A percentile compares a stretch with the other conserved stretches of the same genome.
These are phyloP conservation scores for Trichoderma atroviride DNA, from an alignment of 2,329 filamentous ascomycete species.

Conservation along the genomic window DNA sequence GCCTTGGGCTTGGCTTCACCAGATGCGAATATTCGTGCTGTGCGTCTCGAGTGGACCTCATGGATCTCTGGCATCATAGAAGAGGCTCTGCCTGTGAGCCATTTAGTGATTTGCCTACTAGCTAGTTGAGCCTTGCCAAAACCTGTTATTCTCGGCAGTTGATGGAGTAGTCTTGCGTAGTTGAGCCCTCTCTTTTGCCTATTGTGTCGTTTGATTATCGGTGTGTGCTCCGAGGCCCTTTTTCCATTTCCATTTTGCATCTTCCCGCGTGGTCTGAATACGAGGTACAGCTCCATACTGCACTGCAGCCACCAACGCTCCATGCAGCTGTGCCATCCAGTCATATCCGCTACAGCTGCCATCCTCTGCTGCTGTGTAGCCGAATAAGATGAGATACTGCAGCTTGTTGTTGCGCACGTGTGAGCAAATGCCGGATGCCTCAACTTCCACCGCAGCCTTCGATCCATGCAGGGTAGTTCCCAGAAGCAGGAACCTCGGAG, in stretches of 20 bases:
- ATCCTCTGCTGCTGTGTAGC: not conserved
- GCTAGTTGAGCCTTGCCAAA: not conserved
- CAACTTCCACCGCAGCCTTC: not conserved
- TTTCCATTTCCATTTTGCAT: not conserved
- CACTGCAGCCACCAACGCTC: slow-evolving; percentile 10
- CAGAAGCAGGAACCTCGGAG: not conserved
- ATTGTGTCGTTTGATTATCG: not conserved
- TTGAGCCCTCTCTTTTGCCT: not conserved
- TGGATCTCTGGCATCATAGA: slow-evolving; percentile 2
- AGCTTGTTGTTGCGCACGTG: not conserved
- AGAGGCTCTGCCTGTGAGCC: slow-evolving; percentile 9
- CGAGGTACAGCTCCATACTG: slow-evolving; percentile 2
- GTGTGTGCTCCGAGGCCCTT: not conserved
- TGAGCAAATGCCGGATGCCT: not conserved
- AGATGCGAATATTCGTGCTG: not conserved
- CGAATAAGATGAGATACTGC: not conserved
- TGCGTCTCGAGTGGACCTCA: not conserved
- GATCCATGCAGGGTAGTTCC: not conserved
- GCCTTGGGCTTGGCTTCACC: not conserved
- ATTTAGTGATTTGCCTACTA: not conserved
- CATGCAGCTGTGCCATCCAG: slow-evolving; percentile 9
- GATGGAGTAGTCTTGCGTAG: not conserved
- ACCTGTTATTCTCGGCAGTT: not conserved
- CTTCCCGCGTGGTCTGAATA: slow-evolving; percentile 1
- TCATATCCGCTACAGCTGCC: not conserved